These are phyloP conservation scores for Chlorella sp. DNA, from an alignment of 139 green algal genomes.

Conservation along the genomic window DNA sequence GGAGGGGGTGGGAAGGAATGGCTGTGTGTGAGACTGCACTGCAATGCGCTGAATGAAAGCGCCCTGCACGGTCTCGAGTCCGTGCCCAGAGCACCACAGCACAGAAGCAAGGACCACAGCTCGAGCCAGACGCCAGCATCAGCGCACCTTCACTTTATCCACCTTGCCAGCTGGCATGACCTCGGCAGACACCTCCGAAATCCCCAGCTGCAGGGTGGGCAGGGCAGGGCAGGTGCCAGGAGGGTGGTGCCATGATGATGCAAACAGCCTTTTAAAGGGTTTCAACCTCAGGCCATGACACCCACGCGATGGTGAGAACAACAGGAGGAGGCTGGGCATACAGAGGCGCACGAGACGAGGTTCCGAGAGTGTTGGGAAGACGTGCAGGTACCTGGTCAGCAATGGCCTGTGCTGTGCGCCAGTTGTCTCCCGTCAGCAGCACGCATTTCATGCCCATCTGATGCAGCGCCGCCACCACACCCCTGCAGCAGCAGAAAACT, in stretches of 20 bases:
- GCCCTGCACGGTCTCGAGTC: not conserved
- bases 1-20: too few relatives aligned
- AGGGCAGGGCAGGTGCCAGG: not conserved
- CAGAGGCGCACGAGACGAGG: too few relatives aligned
- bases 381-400: conserved; percentile 44
- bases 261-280: not conserved
- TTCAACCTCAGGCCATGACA: too few relatives aligned
- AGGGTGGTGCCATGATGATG: not conserved
- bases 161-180: conserved; percentile 79
- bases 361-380: too few relatives aligned
- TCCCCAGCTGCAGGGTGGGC: conserved; percentile 51
- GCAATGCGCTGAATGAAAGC: too few relatives aligned
- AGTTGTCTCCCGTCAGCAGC: conserved; percentile 93
- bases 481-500: conserved; percentile 18
- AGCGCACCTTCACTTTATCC: conserved; percentile 17
- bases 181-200: conserved; percentile 61
- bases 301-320: too few relatives aligned
- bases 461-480: conserved; percentile 79
- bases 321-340: too few relatives aligned
- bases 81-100: not conserved
- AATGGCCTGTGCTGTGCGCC: conserved; percentile 82
- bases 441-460: conserved; percentile 65
- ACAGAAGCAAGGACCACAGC: too few relatives aligned
- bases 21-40: too few relatives aligned
- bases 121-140: too few relatives aligned